Evolutionary conservation across 2,329 filamentous ascomycete genomes (phyloP).

Genomic region (Cylindrodendrum hubeiense): DNA sequence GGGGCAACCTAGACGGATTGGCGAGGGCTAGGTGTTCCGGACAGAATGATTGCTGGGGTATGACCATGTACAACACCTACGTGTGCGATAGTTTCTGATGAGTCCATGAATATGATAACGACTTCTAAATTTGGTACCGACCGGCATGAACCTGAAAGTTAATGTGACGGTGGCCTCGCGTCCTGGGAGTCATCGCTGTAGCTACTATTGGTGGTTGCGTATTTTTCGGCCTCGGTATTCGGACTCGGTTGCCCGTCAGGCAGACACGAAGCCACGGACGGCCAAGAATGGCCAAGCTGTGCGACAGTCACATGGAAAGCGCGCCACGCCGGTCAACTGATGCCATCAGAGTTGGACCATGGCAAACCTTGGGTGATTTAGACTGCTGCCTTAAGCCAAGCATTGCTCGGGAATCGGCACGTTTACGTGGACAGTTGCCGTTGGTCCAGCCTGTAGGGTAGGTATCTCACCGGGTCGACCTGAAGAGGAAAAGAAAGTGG

Average conservation of each 20-base stretch:
- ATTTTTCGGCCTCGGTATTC: not conserved
- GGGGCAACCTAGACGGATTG: constrained; percentile 16
- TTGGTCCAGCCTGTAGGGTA: constrained; percentile 15
- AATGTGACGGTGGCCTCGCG: not conserved
- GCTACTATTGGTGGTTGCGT: not conserved
- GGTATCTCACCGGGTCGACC: not conserved
- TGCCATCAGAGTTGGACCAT: constrained; percentile 14
- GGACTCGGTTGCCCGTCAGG: not conserved
- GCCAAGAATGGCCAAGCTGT: constrained; percentile 6
- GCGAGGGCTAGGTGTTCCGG: constrained; percentile 13
- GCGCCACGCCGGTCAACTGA: constrained; percentile 13
- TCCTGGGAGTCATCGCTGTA: not conserved
- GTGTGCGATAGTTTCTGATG: constrained; percentile 35
- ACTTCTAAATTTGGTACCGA: constrained; percentile 24
- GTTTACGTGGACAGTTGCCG: not conserved
- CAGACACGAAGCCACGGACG: not conserved
- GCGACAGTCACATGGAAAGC: constrained; percentile 16
- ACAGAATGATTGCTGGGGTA: constrained; percentile 30
- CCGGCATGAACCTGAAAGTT: not conserved
- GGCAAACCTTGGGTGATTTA: constrained; percentile 9
- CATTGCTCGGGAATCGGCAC: constrained; percentile 12
- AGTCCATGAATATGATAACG: constrained; percentile 36
- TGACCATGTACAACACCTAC: constrained; percentile 33
- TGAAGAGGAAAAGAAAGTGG: not conserved
- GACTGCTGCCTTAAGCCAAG: constrained; percentile 16